Percentiles rank a stretch among this genome's conserved stretches.
These are phyloP conservation scores for Galium porrigens DNA, from an alignment of 305 asterid species.

Conservation along the genomic window DNA sequence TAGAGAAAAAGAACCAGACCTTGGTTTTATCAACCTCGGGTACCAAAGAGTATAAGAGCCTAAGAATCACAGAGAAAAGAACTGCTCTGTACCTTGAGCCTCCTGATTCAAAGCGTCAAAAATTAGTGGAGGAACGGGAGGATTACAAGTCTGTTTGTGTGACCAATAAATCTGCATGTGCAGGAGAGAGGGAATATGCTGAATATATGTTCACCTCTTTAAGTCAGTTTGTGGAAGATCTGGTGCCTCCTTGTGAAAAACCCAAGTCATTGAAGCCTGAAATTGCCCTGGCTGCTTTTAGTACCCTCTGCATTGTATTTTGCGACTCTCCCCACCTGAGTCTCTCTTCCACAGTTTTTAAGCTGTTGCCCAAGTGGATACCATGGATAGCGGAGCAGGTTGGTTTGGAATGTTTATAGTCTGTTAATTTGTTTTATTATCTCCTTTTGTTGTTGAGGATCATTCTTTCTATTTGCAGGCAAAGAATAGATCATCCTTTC, in stretches of 20 bases:
- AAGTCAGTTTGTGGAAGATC: conserved; percentile 41
- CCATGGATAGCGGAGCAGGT: conserved; percentile 82
- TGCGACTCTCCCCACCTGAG: conserved; percentile 44
- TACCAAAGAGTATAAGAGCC: conserved; percentile 21
- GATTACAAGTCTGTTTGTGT: conserved; percentile 25
- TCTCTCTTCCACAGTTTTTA: conserved; percentile 42
- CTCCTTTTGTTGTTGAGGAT: conserved; percentile 11
- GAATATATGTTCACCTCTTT: conserved; percentile 41
- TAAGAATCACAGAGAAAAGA: conserved; percentile 50
- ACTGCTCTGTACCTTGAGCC: conserved; percentile 29
- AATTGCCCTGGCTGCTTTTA: conserved; percentile 52
- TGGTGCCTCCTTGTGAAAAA: conserved; percentile 51
- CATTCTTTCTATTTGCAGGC: conserved; percentile 40
- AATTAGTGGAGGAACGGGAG: conserved; percentile 22
- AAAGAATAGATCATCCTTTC: conserved; percentile 29
- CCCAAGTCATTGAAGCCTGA: conserved; percentile 35
- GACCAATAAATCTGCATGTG: conserved; percentile 21
- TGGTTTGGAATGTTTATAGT: conserved; percentile 11
- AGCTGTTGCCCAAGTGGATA: conserved; percentile 55
- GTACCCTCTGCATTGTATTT: conserved; percentile 58
- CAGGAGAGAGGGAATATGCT: conserved; percentile 50
- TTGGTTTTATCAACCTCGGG: conserved; percentile 22
- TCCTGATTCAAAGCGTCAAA: conserved; percentile 47
- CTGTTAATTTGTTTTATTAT: conserved; percentile 12
- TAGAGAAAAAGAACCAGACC: conserved; percentile 26